Evolutionary conservation across 345 rosid species (phyloP), one percentile per base, ranked within the genome.

Genomic region (Lepidium aucheri): DNA sequence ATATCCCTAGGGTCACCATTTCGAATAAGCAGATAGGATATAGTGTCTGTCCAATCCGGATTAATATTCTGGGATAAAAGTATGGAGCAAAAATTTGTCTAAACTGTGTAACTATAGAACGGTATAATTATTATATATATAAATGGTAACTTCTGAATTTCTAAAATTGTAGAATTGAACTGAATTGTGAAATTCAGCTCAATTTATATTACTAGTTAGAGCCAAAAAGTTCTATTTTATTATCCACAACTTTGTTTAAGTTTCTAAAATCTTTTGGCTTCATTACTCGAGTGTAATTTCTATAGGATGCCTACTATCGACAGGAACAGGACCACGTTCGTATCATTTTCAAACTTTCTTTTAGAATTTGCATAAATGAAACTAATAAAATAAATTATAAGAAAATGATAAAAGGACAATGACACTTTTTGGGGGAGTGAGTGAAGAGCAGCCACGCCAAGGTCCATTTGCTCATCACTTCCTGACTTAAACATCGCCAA

Each of bases 391-490:
- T 18, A 49, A 28, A 4, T 22, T 22, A 4, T 9, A 36, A 39
- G 14, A 38, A 36, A 32, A 63, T 63, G 59, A 51, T 50, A 26
- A 63, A 49, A 38, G 47, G 36, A 50, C 16, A 63, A 63, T 13
- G 44, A 50, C 59, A 39, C 39, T 39, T 50, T 60, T 36, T 39
- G 2, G 59, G 26, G 8, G 7, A 16, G 13, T 33, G 68, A 64
- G 30, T 51, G 50, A 51, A 39, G 50, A 50, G 49, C 59, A 64
- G 68, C 59, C 68, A 64, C 68, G 68, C 59, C 58, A 39, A 50
- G 36, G 28, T 50, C 58, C 26, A 39, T 50, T 15, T 63, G 58
- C 68, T 38, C 46, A 63, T 63, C 46, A 22, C 20, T 30, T 11
- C 9, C 56, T 28, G 56, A 30, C 20, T 52, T 52, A 9, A 43